phyloP scores from a whole-genome alignment of 2,329 filamentous ascomycete species.

The Exophiala oligosperma region DNA sequence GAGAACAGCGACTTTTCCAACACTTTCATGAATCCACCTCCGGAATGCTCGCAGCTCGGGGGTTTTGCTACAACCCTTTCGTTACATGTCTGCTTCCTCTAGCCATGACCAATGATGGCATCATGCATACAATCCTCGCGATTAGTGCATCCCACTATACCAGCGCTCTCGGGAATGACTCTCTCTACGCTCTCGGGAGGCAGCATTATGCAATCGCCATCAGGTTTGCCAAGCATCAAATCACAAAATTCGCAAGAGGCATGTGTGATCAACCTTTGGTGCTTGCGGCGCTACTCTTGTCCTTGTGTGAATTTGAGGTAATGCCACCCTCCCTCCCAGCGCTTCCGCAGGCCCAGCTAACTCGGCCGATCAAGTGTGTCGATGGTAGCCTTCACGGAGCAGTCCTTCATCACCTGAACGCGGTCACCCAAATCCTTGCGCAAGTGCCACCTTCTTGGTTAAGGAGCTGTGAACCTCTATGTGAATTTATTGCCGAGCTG shows the following conservation, averaged over 20 bases:
- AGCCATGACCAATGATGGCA: neutral
- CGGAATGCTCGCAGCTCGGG: neutral
- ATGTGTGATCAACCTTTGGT: neutral
- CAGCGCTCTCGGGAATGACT: neutral
- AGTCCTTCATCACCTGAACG: neutral
- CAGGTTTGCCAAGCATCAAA: neutral
- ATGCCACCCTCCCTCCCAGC: too few species aligned
- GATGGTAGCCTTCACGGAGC: neutral
- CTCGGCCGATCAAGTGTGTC: neutral
- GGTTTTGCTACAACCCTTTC: neutral
- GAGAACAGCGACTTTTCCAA: neutral
- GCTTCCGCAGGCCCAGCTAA: too few species aligned
- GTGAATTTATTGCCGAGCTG: neutral
- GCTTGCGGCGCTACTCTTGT: neutral
- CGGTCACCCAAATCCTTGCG: neutral
- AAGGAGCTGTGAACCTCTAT: neutral
- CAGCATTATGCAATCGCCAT: neutral
- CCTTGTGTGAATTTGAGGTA: neutral
- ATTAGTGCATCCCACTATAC: constrained; percentile 1
- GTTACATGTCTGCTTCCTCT: neutral
- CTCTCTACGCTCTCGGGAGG: neutral
- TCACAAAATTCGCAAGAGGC: neutral
- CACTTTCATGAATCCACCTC: constrained; percentile 1
- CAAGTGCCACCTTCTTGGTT: neutral
- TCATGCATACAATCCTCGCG: constrained; percentile 1